Base-by-base conservation (phyloP, 768 basidiomycete genomes). In the Macrolepiota albuminosa region DNA sequence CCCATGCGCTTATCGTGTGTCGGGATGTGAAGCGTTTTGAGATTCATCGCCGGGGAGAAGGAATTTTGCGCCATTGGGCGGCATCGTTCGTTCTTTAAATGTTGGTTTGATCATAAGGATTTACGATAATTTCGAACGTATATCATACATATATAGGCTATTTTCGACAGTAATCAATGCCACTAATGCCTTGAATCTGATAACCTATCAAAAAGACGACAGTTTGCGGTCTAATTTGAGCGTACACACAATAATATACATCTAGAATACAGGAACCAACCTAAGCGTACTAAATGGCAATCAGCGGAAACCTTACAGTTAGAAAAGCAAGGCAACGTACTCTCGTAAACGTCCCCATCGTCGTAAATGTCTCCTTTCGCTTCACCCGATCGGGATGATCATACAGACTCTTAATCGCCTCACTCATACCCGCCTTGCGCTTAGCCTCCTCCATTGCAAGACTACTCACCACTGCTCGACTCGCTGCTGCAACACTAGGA, bases 321-420 rank as follows among this genome's bases (percentile, higher is more conserved):
- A 53, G 16, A 40, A 13, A 58, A 33, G 2, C n/a, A 39, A 60
- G 5, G 36, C 13, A 46, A 73, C 93, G 72, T 69, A 94, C 93
- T 75, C 94, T 83, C 9, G 90, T 95, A 65, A 95, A 97, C 13
- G 94, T 96, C 18, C 87, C 86, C 82, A 88, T 90, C 1, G 93
- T 95, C 82, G 93, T 93, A 66, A 94, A 95, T 6, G 91, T 94
- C 74, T 90, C 89, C 69, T 93, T 92, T 69, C 76, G 79, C 63
- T 77, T 76, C 54, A 80, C 73, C 16, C 62, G 43, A 51, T 77
- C 80, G 24, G 84, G 81, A 59, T 85, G 84, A 45, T 73, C 80
- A 69, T 95, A 97, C 64, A 97, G 69, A 39, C 87, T 88, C 75
- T 88, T 90, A 39, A 97, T 86, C 16, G 92, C 92, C 11, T 85